These are phyloP conservation scores for Podila horticola DNA, from an alignment of 192 early-diverging fungal species.

Conservation along the genomic window DNA sequence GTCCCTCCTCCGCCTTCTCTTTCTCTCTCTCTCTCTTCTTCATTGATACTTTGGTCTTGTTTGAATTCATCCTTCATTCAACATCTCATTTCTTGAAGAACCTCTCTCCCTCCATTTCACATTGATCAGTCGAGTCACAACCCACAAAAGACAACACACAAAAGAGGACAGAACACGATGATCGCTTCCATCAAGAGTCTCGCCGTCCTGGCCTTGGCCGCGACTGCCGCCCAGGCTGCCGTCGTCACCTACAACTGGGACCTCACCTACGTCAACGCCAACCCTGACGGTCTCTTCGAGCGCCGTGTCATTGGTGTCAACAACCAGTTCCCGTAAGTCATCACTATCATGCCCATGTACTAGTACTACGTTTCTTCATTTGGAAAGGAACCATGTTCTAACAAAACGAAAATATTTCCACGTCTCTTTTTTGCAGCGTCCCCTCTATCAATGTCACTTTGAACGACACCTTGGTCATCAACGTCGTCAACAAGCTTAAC, in stretches of 20 bases:
- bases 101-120: neutral
- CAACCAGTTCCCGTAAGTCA: constrained; percentile 68
- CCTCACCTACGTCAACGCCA: constrained; percentile 70
- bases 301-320: constrained; percentile 77
- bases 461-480: constrained; percentile 65
- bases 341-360: neutral
- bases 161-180: constrained; percentile 8
- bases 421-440: constrained; percentile 10
- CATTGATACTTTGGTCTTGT: constrained; percentile 9
- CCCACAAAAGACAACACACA: neutral
- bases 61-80: constrained; percentile 5
- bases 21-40: constrained; percentile 14
- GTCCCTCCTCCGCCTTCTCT: neutral
- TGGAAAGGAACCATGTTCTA: neutral
- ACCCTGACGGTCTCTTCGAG: constrained; percentile 72
- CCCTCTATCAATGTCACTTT: constrained; percentile 53
- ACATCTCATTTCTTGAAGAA: constrained; percentile 12
- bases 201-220: constrained; percentile 44
- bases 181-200: constrained; percentile 49
- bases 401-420: too few species aligned
- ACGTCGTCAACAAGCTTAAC: constrained; percentile 45
- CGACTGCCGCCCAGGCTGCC: constrained; percentile 56
- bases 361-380: neutral
- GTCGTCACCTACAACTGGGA: constrained; percentile 77
- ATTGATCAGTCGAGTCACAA: too few species aligned